Conservation (phyloP, 2,329 filamentous ascomycete genomes). For the Fusarium citri region DNA sequence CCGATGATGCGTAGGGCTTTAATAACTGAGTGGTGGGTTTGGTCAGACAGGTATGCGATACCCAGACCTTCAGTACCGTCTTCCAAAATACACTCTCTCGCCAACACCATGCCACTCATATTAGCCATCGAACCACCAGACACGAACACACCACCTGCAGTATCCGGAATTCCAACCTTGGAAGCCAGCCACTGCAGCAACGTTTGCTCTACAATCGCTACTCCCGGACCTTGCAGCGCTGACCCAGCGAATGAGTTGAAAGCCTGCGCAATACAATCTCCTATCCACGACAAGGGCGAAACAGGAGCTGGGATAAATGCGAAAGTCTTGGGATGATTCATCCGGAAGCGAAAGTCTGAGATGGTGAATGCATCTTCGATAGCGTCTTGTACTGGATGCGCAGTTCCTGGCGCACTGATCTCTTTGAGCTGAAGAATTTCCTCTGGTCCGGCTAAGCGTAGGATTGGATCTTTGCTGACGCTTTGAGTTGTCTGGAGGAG, state of each 20-base stretch:
- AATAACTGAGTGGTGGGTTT: slow-evolving; percentile 17
- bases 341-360: slow-evolving; percentile 13
- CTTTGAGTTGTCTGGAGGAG: slow-evolving; percentile 1
- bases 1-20: slow-evolving; percentile 13
- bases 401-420: slow-evolving; percentile 3
- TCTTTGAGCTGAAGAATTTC: not conserved
- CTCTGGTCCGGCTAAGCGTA: not conserved
- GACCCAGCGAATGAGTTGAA: slow-evolving; percentile 21
- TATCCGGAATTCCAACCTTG: slow-evolving; percentile 14
- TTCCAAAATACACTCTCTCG: slow-evolving; percentile 3
- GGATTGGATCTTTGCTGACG: not conserved
- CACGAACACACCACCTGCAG: slow-evolving; percentile 9
- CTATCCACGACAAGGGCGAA: slow-evolving; percentile 11
- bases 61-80: not conserved
- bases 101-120: slow-evolving; percentile 22
- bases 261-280: slow-evolving; percentile 9
- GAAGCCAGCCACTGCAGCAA: slow-evolving; percentile 10
- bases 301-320: slow-evolving; percentile 12
- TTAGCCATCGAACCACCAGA: slow-evolving; percentile 24
- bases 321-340: slow-evolving; percentile 15
- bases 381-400: not conserved
- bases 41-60: slow-evolving; percentile 11
- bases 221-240: slow-evolving; percentile 9
- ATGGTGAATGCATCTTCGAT: slow-evolving; percentile 19
- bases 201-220: slow-evolving; percentile 11